Base-by-base conservation (phyloP, 2,329 filamentous ascomycete species). In the Fusarium nurragi region DNA sequence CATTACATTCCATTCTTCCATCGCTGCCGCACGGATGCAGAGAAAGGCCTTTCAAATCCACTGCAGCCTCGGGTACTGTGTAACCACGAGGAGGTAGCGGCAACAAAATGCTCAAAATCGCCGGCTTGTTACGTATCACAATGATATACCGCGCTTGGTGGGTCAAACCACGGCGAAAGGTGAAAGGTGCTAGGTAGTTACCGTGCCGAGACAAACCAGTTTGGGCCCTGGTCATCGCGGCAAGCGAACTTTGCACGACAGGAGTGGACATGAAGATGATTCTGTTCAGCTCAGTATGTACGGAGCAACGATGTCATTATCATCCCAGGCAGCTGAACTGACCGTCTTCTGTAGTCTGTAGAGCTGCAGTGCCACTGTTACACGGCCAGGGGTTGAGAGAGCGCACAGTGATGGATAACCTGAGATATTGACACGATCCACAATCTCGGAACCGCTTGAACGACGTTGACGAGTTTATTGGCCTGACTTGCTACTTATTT, bases 11-110 rank as follows among this genome's bases (percentile, higher is more conserved):
- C 32, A 34, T 34, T 34, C 16, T 34, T 34, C 32, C 32, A 34
- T 34, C 16, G 32, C n/a, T 18, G 26, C 26, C 26, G 30, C 51
- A 60, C 55, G 38, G 55, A 52, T 65, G 48, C 60, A 64, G 48
- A 61, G 61, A 64, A 46, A 61, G 61, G 48, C 32, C 52, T 56
- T 49, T 36, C 49, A 30, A 32, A 32, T 36, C 37, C 59, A 41
- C 55, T 49, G 58, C 62, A 57, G 55, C 65, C 63, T 60, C 71
- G 63, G 58, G 63, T 68, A 57, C 52, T 54, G 34, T 13, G 26
- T 30, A 30, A 30, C 5, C 26, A 30, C 13, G 26, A 30, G 37
- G 22, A 19, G 39, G 51, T 61, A 53, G 38, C 53, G 19, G 45
- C 36, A 54, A 45, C 41, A 65, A 50, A 41, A 50, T 49, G 44